Evolutionary conservation across 208 protist species (phyloP).

Genomic region (Trypanosomatidae sp.): DNA sequence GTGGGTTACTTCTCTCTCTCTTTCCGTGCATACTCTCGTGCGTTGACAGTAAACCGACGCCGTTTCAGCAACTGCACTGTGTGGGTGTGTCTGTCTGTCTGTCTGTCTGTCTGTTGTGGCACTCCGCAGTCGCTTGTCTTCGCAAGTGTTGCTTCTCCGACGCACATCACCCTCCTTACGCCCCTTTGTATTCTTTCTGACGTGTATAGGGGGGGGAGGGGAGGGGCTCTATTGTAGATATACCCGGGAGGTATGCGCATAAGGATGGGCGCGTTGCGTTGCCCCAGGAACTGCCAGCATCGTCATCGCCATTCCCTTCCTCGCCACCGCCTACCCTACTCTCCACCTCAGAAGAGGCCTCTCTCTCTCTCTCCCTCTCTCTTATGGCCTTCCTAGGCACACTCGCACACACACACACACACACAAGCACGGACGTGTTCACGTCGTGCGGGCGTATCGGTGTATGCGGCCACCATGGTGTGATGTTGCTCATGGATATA

Average conservation of each 20-base stretch:
- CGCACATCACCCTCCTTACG: not conserved
- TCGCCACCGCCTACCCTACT: not conserved
- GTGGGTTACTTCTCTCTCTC: not conserved
- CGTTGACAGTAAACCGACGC: not conserved
- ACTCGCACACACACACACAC: constrained; percentile 5
- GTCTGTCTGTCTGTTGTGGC: not conserved
- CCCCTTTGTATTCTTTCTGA: not conserved
- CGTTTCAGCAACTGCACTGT: not conserved
- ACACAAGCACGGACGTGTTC: not conserved
- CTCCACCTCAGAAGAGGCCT: not conserved
- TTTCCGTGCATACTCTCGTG: not conserved
- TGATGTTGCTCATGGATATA: not conserved
- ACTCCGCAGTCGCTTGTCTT: not conserved
- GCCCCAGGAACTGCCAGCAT: not conserved
- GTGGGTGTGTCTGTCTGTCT: not conserved
- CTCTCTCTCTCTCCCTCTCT: not conserved
- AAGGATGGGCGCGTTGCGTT: not conserved
- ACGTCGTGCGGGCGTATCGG: not conserved
- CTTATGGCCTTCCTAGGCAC: not conserved
- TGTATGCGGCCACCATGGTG: not conserved
- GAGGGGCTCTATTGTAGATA: too few species aligned
- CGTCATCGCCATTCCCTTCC: not conserved
- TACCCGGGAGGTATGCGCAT: too few species aligned
- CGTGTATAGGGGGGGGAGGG: not conserved
- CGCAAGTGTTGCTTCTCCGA: not conserved